Evolutionary conservation across 2,329 filamentous ascomycete genomes (phyloP).

Genomic region (Orbilia oligospora): DNA sequence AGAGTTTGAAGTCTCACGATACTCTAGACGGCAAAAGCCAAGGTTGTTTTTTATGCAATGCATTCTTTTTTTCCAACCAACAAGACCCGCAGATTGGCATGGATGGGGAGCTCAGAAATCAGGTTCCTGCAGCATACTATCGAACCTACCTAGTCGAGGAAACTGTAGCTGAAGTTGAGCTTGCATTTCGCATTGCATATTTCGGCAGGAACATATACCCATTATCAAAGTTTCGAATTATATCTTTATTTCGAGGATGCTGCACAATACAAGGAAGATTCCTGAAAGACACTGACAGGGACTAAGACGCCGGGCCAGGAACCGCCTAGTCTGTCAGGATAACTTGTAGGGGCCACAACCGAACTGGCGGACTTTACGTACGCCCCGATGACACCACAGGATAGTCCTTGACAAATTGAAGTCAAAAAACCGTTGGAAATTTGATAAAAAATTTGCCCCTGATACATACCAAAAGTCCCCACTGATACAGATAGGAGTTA

Average conservation of each 20-base stretch:
- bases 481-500: conserved; percentile 5
- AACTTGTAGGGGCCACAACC: conserved; percentile 40
- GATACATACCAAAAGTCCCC: conserved; percentile 25
- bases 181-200: conserved; percentile 26
- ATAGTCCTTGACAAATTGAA: conserved; percentile 25
- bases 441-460: conserved; percentile 52
- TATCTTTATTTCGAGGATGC: conserved; percentile 28
- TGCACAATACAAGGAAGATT: conserved; percentile 50
- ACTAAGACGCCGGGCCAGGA: conserved; percentile 24
- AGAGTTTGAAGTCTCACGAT: conserved; percentile 47
- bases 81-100: conserved; percentile 5
- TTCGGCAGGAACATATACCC: conserved; percentile 31
- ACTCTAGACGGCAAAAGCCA: conserved; percentile 1
- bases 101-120: conserved; percentile 16
- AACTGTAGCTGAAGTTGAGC: conserved; percentile 25
- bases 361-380: conserved; percentile 39
- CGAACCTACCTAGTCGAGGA: conserved; percentile 1
- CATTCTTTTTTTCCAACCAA: conserved; percentile 13
- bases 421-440: conserved; percentile 54
- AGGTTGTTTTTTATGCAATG: conserved; percentile 16
- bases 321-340: conserved; percentile 32
- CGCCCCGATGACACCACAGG: conserved; percentile 39
- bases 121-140: conserved; percentile 41
- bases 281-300: conserved; percentile 24
- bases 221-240: conserved; percentile 26